phyloP scores from a whole-genome alignment of 805 yeast genomes.

The Spathaspora sp. region DNA sequence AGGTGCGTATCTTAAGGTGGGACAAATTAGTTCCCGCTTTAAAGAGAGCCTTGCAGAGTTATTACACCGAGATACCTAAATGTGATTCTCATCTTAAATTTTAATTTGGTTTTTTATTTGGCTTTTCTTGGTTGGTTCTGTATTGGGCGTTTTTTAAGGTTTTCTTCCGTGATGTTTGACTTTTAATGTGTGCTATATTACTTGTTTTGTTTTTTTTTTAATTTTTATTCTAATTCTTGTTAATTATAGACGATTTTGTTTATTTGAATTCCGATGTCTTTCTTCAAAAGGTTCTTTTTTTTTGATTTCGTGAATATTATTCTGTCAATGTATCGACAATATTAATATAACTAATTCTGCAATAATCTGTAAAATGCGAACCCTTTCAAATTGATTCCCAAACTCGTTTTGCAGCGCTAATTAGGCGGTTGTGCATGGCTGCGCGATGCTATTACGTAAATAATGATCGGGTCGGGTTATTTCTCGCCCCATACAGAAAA shows the following conservation, averaged over 20 bases:
- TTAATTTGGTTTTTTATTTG: neutral
- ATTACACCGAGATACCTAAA: constrained; percentile 55
- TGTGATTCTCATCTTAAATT: constrained; percentile 11
- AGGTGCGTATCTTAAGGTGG: constrained; percentile 61
- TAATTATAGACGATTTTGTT: neutral
- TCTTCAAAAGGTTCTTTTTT: neutral
- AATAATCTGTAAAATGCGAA: too few relatives aligned
- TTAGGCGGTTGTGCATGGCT: neutral
- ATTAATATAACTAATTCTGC: neutral
- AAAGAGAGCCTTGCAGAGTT: constrained; percentile 61
- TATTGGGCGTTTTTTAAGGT: neutral
- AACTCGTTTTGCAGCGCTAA: neutral
- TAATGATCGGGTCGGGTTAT: too few relatives aligned
- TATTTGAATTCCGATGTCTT: neutral
- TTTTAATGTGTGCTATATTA: neutral
- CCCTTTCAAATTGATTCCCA: too few relatives aligned
- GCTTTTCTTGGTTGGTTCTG: neutral
- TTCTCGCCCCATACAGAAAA: neutral
- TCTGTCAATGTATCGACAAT: neutral
- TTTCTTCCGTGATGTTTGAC: neutral
- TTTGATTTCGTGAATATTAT: neutral
- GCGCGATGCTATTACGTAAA: neutral
- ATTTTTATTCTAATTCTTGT: neutral
- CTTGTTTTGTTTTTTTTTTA: neutral
- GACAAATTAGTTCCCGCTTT: constrained; percentile 56